Evolutionary conservation across 2,329 filamentous ascomycete genomes (phyloP).

Genomic region (Epichloe glyceriae): DNA sequence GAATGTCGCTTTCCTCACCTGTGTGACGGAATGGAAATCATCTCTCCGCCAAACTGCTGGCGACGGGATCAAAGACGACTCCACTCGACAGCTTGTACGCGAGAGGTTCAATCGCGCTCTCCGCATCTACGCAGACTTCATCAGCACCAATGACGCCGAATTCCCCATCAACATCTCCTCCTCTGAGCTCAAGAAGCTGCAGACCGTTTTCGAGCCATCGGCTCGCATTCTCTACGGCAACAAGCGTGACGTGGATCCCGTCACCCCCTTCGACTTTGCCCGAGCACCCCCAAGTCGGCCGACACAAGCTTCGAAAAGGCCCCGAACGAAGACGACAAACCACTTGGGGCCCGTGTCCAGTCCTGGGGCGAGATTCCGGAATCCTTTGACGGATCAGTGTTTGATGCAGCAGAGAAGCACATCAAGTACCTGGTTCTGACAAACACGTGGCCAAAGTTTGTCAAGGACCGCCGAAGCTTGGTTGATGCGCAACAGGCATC

Average conservation of each 20-base stretch:
- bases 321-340: background rate
- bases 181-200: constrained; percentile 35
- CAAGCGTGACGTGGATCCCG: constrained; percentile 21
- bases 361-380: constrained; percentile 32
- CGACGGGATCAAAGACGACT: constrained; percentile 11
- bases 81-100: constrained; percentile 20
- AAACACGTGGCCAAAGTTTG: constrained; percentile 54
- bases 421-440: constrained; percentile 56
- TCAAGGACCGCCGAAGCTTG: constrained; percentile 22
- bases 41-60: constrained; percentile 15
- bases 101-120: constrained; percentile 45
- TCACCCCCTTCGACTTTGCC: constrained; percentile 23
- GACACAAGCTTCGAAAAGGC: background rate
- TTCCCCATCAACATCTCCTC: constrained; percentile 54
- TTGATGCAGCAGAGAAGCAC: constrained; percentile 44
- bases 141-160: constrained; percentile 45
- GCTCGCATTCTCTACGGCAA: constrained; percentile 30
- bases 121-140: constrained; percentile 47
- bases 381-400: constrained; percentile 37
- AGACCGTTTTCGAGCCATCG: constrained; percentile 40
- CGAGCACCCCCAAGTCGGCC: background rate
- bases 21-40: constrained; percentile 43
- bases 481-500: constrained; percentile 9
- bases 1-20: constrained; percentile 54
- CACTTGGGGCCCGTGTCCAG: constrained; percentile 8